These are phyloP conservation scores for Pelargonium nanum DNA, from an alignment of 345 rosid genomes.

Conservation along the genomic window DNA sequence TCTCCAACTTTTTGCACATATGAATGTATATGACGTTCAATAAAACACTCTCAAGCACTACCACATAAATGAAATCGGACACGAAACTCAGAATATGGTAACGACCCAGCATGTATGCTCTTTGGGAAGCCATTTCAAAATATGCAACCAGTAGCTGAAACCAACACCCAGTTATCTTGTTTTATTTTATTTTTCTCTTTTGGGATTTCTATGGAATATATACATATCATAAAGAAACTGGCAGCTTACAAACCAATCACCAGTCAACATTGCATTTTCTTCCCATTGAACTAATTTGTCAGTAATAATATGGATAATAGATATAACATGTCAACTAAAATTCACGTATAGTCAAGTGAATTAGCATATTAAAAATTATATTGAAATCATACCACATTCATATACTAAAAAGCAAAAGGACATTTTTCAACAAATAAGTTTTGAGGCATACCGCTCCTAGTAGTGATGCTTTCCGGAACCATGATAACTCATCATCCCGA, in stretches of 20 bases:
- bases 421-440: constrained; percentile 4
- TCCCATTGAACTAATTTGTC: no score
- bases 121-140: background rate
- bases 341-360: background rate
- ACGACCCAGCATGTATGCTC: background rate
- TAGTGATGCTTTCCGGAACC: constrained; percentile 89
- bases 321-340: background rate
- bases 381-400: background rate
- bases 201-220: background rate
- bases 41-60: background rate
- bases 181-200: no score
- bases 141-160: no score
- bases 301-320: background rate
- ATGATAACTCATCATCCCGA: constrained; percentile 79
- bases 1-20: background rate
- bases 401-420: background rate
- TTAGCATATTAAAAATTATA: background rate
- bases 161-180: no score
- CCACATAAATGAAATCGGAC: background rate
- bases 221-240: background rate
- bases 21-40: background rate
- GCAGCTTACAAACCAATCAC: background rate
- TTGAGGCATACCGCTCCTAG: constrained; percentile 70
- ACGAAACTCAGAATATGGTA: no score
- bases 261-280: no score